Conservation (phyloP, 2,329 filamentous ascomycete species). For the Thielaviopsis populi region DNA sequence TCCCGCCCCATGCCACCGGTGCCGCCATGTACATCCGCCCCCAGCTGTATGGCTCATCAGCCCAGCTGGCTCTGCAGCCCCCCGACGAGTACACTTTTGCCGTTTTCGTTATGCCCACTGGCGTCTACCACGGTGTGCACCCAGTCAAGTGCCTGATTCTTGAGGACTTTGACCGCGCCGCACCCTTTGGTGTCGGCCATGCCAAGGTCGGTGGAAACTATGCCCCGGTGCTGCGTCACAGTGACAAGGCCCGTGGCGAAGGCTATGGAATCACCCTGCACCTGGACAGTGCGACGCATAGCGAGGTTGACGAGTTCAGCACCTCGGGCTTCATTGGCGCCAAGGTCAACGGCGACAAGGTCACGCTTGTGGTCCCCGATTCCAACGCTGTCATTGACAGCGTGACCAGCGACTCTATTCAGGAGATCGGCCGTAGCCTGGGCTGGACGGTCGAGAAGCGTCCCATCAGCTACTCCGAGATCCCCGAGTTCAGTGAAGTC, state of each 20-base stretch:
- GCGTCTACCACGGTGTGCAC: constrained; percentile 81
- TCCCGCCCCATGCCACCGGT: constrained; percentile 77
- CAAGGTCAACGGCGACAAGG: constrained; percentile 37
- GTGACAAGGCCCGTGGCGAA: constrained; percentile 59
- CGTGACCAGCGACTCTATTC: constrained; percentile 67
- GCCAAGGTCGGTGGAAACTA: constrained; percentile 98
- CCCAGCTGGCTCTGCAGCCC: constrained; percentile 72
- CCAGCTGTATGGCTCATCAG: constrained; percentile 70
- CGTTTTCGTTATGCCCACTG: constrained; percentile 81
- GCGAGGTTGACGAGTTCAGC: constrained; percentile 88
- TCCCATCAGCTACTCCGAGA: constrained; percentile 48
- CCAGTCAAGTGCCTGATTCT: constrained; percentile 79
- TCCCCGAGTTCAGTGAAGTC: constrained; percentile 50
- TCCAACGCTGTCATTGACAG: constrained; percentile 76
- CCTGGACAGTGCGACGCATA: constrained; percentile 69
- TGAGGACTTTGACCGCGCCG: constrained; percentile 84
- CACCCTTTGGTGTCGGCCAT: constrained; percentile 76
- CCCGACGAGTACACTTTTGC: constrained; percentile 86
- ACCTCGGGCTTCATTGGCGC: constrained; percentile 88
- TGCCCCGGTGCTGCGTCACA: constrained; percentile 77
- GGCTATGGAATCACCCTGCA: constrained; percentile 93
- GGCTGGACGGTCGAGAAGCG: constrained; percentile 76
- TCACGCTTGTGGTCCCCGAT: constrained; percentile 59
- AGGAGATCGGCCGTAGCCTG: constrained; percentile 58
- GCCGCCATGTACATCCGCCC: constrained; percentile 89